Evolutionary conservation across 345 rosid genomes (phyloP).

Genomic region (Orychophragmus violaceus): DNA sequence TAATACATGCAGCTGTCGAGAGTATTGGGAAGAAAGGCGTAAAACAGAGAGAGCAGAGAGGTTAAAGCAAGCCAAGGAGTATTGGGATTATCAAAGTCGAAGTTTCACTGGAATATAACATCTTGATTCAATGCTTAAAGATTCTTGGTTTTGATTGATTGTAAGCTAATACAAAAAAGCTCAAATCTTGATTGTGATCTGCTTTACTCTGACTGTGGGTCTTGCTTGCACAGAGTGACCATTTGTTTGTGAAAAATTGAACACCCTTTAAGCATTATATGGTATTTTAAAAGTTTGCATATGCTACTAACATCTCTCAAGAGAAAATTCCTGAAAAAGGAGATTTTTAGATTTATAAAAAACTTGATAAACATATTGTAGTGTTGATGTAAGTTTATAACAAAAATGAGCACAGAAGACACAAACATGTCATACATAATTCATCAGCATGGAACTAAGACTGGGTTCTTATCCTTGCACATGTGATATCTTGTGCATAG

Average conservation of each 20-base stretch:
- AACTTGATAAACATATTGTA: neutral
- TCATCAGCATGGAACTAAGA: constrained; percentile 41
- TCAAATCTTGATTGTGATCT: neutral
- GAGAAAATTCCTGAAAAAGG: neutral
- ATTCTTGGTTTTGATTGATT: constrained; percentile 2
- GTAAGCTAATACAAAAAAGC: neutral
- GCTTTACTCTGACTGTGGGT: neutral
- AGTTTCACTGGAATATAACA: constrained; percentile 61
- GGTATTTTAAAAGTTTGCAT: neutral
- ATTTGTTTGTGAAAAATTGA: neutral
- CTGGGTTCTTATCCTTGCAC: constrained; percentile 53
- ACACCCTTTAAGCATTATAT: neutral
- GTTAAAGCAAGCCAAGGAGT: constrained; percentile 63
- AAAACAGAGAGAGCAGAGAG: constrained; percentile 64
- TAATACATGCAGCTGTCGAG: constrained; percentile 46
- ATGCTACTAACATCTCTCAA: neutral
- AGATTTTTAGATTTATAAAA: neutral
- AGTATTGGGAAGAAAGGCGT: constrained; percentile 70
- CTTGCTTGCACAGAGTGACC: neutral
- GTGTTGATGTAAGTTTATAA: neutral
- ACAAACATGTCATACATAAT: neutral
- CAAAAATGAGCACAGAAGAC: neutral
- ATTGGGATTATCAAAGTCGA: constrained; percentile 76
- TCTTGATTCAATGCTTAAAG: neutral
- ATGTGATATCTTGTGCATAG: constrained; percentile 58